These are phyloP conservation scores for Pseudogymnoascus sp. DNA, from an alignment of 2,329 filamentous ascomycete species.

Conservation along the genomic window DNA sequence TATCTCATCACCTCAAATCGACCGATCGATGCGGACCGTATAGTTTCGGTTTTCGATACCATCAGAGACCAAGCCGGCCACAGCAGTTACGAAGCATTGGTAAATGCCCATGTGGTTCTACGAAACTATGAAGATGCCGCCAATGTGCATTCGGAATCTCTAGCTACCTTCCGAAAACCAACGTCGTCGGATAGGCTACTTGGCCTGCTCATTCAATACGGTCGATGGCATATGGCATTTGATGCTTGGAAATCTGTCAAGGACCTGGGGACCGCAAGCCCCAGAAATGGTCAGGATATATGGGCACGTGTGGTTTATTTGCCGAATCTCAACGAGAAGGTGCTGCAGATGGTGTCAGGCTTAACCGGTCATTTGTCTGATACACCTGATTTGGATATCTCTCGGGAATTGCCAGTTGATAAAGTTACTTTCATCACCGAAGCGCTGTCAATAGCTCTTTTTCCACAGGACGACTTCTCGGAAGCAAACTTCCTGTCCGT, in stretches of 20 bases:
- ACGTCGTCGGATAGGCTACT: conserved; percentile 20
- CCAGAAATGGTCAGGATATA: neutral
- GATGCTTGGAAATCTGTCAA: conserved; percentile 19
- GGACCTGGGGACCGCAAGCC: neutral
- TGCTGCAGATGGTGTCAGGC: neutral
- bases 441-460: neutral
- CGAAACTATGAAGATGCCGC: conserved; percentile 34
- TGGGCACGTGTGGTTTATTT: conserved; percentile 1
- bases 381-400: neutral
- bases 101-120: conserved; percentile 39
- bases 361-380: neutral
- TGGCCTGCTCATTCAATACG: conserved; percentile 18
- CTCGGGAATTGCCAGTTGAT: neutral
- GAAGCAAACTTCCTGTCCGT: conserved; percentile 1
- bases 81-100: conserved; percentile 40
- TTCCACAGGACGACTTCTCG: neutral
- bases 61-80: conserved; percentile 32
- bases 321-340: neutral
- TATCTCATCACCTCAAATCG: conserved; percentile 36
- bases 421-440: neutral
- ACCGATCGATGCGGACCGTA: conserved; percentile 36
- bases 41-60: conserved; percentile 40
- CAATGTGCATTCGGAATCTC: conserved; percentile 20
- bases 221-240: conserved; percentile 21
- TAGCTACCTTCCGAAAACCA: neutral